phyloP scores from a whole-genome alignment of 202 grass and related monocot species.

The Panicum hallii region DNA sequence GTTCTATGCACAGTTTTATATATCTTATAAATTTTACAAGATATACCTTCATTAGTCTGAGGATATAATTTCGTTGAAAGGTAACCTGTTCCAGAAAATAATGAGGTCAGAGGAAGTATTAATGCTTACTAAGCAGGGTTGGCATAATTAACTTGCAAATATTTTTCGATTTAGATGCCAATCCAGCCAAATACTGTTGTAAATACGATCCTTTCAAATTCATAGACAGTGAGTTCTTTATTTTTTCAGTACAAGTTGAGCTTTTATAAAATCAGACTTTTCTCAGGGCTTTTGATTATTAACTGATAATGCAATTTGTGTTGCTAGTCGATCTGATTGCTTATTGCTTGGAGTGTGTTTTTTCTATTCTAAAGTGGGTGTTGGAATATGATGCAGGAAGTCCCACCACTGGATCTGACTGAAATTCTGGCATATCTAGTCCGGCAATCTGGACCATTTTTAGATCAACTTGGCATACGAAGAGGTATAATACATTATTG shows the following conservation, averaged over 20 bases:
- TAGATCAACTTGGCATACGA: constrained; percentile 80
- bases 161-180: constrained; percentile 7
- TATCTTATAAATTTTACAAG: not conserved
- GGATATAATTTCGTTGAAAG: not conserved
- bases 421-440: constrained; percentile 81
- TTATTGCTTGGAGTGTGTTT: constrained; percentile 29
- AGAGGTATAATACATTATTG: constrained; percentile 57
- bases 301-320: constrained; percentile 10
- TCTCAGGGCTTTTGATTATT: not conserved
- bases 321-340: constrained; percentile 33
- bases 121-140: constrained; percentile 7
- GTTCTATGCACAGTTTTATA: not conserved
- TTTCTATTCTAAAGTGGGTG: constrained; percentile 26
- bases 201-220: constrained; percentile 3
- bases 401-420: constrained; percentile 62
- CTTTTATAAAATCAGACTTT: constrained; percentile 22
- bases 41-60: constrained; percentile 7
- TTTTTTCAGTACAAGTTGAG: not conserved
- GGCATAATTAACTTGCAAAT: constrained; percentile 11
- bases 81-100: constrained; percentile 5
- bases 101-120: not conserved
- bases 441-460: constrained; percentile 77
- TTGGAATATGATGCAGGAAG: constrained; percentile 56
- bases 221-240: constrained; percentile 12
- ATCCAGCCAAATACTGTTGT: not conserved